A percentile compares a stretch with the other conserved stretches of the same genome.
These are phyloP conservation scores for Globisporangium iwayamae DNA, from an alignment of 352 stramenopile species.

Conservation along the genomic window DNA sequence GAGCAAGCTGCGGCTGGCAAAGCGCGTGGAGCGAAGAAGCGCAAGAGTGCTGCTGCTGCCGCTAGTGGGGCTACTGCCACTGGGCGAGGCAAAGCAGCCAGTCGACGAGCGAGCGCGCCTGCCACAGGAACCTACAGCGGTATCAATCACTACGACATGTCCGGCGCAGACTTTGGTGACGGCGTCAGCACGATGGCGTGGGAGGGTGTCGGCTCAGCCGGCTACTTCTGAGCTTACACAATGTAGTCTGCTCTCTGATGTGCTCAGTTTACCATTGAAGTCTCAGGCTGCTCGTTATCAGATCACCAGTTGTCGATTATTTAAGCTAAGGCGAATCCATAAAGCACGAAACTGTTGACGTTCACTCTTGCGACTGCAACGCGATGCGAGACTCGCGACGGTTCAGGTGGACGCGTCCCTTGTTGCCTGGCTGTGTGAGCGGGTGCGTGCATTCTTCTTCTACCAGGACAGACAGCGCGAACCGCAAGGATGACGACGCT, in stretches of 20 bases:
- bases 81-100: not conserved
- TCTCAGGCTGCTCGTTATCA: too few relatives aligned
- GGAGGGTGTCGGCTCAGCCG: slow-evolving; percentile 64
- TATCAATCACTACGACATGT: slow-evolving; percentile 61
- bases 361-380: not conserved
- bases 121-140: slow-evolving; percentile 21
- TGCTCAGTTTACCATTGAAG: not conserved
- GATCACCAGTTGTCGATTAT: too few relatives aligned
- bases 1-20: not conserved
- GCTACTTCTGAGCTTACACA: slow-evolving; percentile 47
- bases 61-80: not conserved
- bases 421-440: not conserved
- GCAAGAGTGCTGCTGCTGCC: slow-evolving; percentile 9
- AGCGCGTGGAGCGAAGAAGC: slow-evolving; percentile 12
- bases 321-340: not conserved
- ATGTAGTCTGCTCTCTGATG: too few relatives aligned
- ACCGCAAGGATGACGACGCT: slow-evolving; percentile 56
- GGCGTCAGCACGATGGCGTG: slow-evolving; percentile 65
- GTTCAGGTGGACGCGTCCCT: slow-evolving; percentile 8
- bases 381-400: slow-evolving; percentile 10
- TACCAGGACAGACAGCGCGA: not conserved
- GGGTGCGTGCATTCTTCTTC: not conserved
- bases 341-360: slow-evolving; percentile 8
- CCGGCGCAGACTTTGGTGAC: slow-evolving; percentile 40
- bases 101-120: slow-evolving; percentile 10